phyloP scores from a whole-genome alignment of 345 rosid genomes.

The rapeseed (Brassica napus) region DNA sequence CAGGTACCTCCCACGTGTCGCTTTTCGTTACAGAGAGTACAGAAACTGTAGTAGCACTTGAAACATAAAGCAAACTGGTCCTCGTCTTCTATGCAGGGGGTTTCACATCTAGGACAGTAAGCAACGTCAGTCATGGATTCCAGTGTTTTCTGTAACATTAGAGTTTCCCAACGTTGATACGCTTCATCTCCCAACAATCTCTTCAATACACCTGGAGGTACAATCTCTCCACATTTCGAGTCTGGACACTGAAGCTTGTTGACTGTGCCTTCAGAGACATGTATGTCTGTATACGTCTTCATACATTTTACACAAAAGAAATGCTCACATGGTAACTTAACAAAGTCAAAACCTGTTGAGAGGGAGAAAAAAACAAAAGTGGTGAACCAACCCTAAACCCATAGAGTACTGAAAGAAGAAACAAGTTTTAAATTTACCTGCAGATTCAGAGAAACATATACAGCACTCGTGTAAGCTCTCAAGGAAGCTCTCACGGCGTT shows the following conservation, averaged over 20 bases:
- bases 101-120: slow-evolving; percentile 88
- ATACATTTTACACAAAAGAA: slow-evolving; percentile 78
- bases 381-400: not conserved
- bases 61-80: slow-evolving; percentile 82
- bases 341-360: slow-evolving; percentile 62
- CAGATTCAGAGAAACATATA: slow-evolving; percentile 68
- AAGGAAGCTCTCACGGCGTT: slow-evolving; percentile 61
- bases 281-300: slow-evolving; percentile 66
- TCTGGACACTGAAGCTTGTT: slow-evolving; percentile 76
- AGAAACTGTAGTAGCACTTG: slow-evolving; percentile 84
- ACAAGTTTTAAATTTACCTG: slow-evolving; percentile 39
- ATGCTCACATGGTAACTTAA: slow-evolving; percentile 77
- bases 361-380: not conserved
- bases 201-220: slow-evolving; percentile 75
- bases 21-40: slow-evolving; percentile 69
- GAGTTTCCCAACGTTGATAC: slow-evolving; percentile 72
- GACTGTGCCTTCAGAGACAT: slow-evolving; percentile 75
- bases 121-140: slow-evolving; percentile 80
- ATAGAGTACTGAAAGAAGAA: not conserved
- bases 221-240: slow-evolving; percentile 59
- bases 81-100: slow-evolving; percentile 85
- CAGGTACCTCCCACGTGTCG: slow-evolving; percentile 70
- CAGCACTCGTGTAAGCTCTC: slow-evolving; percentile 69
- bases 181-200: slow-evolving; percentile 65
- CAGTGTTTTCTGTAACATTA: slow-evolving; percentile 74